Evolutionary conservation across 139 green algal species (phyloP).

Genomic region (Picochlorum sp.): DNA sequence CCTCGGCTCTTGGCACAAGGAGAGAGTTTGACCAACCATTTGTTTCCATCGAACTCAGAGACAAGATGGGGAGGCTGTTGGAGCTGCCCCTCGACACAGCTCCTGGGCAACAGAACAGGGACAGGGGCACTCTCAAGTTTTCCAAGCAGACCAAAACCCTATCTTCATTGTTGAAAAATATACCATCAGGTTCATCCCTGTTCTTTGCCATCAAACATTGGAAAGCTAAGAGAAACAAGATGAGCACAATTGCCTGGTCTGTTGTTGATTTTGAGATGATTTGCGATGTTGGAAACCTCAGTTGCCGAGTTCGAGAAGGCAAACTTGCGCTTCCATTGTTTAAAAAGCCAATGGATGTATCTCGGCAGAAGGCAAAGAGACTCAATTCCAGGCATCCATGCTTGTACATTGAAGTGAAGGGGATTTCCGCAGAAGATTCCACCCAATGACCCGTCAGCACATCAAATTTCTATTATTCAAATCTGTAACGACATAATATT

Average conservation of each 20-base stretch:
- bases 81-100: constrained; percentile 26
- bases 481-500: too few relatives aligned
- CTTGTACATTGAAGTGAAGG: neutral
- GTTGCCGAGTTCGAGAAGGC: constrained; percentile 13
- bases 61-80: constrained; percentile 19
- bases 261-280: constrained; percentile 26
- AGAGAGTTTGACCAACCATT: constrained; percentile 36
- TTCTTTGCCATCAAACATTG: constrained; percentile 39
- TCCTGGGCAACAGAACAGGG: constrained; percentile 24
- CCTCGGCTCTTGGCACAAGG: constrained; percentile 20
- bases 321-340: constrained; percentile 19
- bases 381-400: constrained; percentile 1
- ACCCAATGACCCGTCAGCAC: too few relatives aligned
- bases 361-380: constrained; percentile 1
- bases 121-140: constrained; percentile 16
- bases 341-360: constrained; percentile 26
- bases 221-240: constrained; percentile 21
- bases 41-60: constrained; percentile 28
- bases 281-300: constrained; percentile 12
- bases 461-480: too few relatives aligned
- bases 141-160: constrained; percentile 20
- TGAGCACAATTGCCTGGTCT: constrained; percentile 32
- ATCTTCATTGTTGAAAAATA: neutral
- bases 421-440: neutral
- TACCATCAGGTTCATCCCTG: constrained; percentile 21